These are phyloP conservation scores for Teratosphaeria gauchensis DNA, from an alignment of 2,329 filamentous ascomycete species.

Conservation along the genomic window DNA sequence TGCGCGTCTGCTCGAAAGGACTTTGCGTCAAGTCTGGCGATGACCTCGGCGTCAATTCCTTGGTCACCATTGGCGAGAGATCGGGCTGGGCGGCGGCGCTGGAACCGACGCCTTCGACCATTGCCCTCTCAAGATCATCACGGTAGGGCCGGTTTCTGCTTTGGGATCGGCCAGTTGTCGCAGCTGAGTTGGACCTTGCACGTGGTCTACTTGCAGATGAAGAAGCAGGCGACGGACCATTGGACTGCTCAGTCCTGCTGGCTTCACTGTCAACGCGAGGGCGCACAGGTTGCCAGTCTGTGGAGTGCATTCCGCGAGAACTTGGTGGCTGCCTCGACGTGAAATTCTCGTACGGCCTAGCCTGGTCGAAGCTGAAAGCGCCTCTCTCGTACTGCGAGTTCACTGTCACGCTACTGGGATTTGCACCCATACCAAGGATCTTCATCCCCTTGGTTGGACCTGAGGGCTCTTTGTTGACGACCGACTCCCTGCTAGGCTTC, in stretches of 20 bases:
- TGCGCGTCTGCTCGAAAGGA: constrained; percentile 6
- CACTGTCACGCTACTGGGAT: constrained; percentile 28
- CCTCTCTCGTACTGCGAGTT: constrained; percentile 16
- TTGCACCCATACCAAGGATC: constrained; percentile 44
- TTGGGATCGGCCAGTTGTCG: constrained; percentile 43
- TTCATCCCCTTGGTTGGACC: constrained; percentile 49
- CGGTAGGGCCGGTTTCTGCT: constrained; percentile 42
- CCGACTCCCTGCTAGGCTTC: constrained; percentile 59
- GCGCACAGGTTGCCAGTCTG: constrained; percentile 22
- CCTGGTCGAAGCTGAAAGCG: constrained; percentile 15
- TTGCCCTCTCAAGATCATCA: constrained; percentile 44
- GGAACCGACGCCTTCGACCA: constrained; percentile 36
- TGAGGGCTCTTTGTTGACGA: constrained; percentile 40
- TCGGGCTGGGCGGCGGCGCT: constrained; percentile 24
- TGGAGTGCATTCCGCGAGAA: constrained; percentile 18
- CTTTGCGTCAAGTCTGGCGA: constrained; percentile 13
- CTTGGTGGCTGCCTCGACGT: not conserved
- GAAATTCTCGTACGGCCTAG: constrained; percentile 16
- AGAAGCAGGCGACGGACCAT: constrained; percentile 26
- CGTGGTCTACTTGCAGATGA: constrained; percentile 33
- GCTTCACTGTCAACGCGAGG: constrained; percentile 27
- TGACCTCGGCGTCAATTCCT: constrained; percentile 22
- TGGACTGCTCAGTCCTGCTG: constrained; percentile 6
- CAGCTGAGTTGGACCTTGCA: constrained; percentile 47
- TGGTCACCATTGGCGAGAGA: constrained; percentile 25